Evolutionary conservation across 345 rosid species (phyloP).

Genomic region (Dovyalis caffra): DNA sequence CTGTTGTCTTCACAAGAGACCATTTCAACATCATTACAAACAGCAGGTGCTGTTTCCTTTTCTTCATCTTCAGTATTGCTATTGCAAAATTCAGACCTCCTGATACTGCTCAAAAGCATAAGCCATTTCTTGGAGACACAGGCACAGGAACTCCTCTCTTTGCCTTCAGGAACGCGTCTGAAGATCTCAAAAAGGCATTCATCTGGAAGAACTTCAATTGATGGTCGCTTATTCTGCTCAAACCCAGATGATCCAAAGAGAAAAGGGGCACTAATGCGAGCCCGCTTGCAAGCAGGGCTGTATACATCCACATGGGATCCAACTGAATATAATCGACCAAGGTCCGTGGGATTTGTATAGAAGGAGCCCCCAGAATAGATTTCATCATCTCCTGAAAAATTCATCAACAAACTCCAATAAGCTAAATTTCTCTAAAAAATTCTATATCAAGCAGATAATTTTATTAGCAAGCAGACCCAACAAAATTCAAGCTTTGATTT

Average conservation of each 20-base stretch:
- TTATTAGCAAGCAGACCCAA: neutral
- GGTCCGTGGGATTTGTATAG: slow-evolving; percentile 37
- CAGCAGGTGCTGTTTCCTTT: slow-evolving; percentile 19
- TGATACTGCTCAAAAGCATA: slow-evolving; percentile 49
- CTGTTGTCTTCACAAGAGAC: slow-evolving; percentile 28
- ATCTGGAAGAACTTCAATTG: slow-evolving; percentile 65
- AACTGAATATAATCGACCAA: slow-evolving; percentile 41
- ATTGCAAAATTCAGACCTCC: slow-evolving; percentile 42
- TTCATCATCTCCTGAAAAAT: slow-evolving; percentile 61
- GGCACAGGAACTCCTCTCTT: slow-evolving; percentile 57
- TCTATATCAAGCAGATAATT: neutral
- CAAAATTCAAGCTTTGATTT: neutral
- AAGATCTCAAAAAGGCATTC: slow-evolving; percentile 81
- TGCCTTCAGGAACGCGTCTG: slow-evolving; percentile 46
- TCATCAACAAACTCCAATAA: slow-evolving; percentile 18
- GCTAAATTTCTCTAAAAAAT: slow-evolving; percentile 6
- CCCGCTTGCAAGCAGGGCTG: slow-evolving; percentile 62
- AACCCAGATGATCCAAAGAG: slow-evolving; percentile 18
- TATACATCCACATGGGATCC: slow-evolving; percentile 44
- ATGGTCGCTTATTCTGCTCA: slow-evolving; percentile 38
- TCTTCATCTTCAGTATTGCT: neutral
- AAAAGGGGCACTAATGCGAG: slow-evolving; percentile 47
- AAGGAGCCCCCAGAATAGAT: slow-evolving; percentile 50
- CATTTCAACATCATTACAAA: slow-evolving; percentile 42
- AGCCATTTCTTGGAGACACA: slow-evolving; percentile 75